These are phyloP conservation scores for Furcasterigmium sp. DNA, from an alignment of 2,329 filamentous ascomycete genomes.

Conservation along the genomic window DNA sequence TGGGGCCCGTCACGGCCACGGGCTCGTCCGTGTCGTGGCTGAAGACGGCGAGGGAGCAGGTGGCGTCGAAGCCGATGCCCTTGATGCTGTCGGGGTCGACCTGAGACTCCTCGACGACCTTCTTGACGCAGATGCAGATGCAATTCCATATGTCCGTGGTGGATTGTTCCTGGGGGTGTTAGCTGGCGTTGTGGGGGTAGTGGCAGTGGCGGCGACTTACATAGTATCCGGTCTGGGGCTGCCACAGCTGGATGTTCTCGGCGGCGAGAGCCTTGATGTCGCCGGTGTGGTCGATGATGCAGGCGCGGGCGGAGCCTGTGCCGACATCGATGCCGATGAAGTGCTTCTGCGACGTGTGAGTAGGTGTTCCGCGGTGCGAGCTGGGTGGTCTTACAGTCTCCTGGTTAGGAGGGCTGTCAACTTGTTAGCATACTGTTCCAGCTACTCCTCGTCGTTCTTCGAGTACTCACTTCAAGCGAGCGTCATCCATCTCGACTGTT, in stretches of 20 bases:
- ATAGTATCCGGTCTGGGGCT: slow-evolving; percentile 71
- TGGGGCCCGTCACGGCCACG: slow-evolving; percentile 80
- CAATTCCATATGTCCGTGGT: slow-evolving; percentile 95
- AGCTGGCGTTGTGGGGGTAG: neutral
- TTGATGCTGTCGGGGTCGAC: slow-evolving; percentile 72
- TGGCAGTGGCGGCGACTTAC: slow-evolving; percentile 36
- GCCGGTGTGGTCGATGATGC: slow-evolving; percentile 86
- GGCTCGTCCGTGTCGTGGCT: slow-evolving; percentile 84
- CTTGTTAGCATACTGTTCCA: neutral
- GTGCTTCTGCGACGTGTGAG: slow-evolving; percentile 37
- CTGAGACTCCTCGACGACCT: slow-evolving; percentile 74
- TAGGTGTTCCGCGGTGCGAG: neutral
- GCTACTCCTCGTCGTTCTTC: neutral
- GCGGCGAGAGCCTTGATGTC: slow-evolving; percentile 77
- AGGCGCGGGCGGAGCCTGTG: slow-evolving; percentile 90
- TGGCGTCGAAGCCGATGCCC: slow-evolving; percentile 95
- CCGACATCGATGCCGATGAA: slow-evolving; percentile 92
- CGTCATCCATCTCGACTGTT: neutral
- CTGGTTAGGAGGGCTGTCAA: neutral
- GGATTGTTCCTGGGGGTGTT: slow-evolving; percentile 72
- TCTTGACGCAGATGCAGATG: slow-evolving; percentile 83
- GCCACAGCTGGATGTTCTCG: slow-evolving; percentile 75
- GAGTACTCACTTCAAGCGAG: neutral
- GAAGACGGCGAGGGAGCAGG: slow-evolving; percentile 95
- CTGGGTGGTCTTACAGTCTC: neutral